These are phyloP conservation scores for Dactylellina parvicollis DNA, from an alignment of 2,329 filamentous ascomycete genomes.

Conservation along the genomic window DNA sequence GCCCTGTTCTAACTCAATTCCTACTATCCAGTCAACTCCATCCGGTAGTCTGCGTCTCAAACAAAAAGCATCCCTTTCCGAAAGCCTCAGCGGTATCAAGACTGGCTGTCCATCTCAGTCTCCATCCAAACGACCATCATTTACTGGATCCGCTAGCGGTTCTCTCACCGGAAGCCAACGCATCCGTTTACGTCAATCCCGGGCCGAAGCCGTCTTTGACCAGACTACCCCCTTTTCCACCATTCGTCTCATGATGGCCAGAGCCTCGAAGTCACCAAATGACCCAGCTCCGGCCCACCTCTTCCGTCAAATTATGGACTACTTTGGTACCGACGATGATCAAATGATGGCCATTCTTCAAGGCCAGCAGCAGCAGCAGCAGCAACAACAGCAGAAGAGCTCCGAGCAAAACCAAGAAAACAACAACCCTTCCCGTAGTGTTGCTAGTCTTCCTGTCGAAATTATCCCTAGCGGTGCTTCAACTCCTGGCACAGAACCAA, in stretches of 20 bases:
- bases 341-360: conserved; percentile 18
- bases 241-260: conserved; percentile 45
- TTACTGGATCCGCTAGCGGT: conserved; percentile 11
- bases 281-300: conserved; percentile 33
- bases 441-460: background rate
- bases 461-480: conserved; percentile 21
- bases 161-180: conserved; percentile 41
- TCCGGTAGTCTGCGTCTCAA: conserved; percentile 16
- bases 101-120: conserved; percentile 9
- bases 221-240: conserved; percentile 44
- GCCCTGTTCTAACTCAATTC: background rate
- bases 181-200: conserved; percentile 21
- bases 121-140: conserved; percentile 26
- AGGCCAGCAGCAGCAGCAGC: conserved; percentile 14
- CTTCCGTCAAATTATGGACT: conserved; percentile 42
- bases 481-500: conserved; percentile 12
- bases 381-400: no score
- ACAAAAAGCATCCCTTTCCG: conserved; percentile 25
- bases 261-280: conserved; percentile 30
- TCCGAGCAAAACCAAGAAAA: conserved; percentile 21
- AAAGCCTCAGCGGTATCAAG: conserved; percentile 14
- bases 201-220: conserved; percentile 44
- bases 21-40: conserved; percentile 15
- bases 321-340: conserved; percentile 45
- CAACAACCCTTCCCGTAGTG: background rate